Conservation (phyloP, 495 filamentous ascomycete species). For the Lophiotrema nucula region DNA sequence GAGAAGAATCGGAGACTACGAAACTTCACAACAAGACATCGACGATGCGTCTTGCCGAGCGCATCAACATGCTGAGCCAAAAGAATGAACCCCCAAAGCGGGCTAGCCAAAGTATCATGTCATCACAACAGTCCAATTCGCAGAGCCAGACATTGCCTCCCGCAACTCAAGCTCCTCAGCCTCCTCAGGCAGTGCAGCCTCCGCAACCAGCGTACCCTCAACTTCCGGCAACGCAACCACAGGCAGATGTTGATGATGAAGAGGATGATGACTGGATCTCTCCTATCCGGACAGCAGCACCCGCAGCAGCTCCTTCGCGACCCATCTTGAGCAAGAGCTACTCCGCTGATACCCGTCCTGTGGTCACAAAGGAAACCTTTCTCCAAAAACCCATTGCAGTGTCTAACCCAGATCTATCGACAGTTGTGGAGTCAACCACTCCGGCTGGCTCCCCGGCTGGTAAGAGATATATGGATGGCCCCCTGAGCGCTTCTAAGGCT, state of each 20-base stretch:
- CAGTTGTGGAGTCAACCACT: slow-evolving; percentile 56
- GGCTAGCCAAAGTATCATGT: slow-evolving; percentile 3
- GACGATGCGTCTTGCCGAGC: slow-evolving; percentile 85
- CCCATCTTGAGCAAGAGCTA: slow-evolving; percentile 54
- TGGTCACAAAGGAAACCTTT: neutral
- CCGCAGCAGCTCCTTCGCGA: slow-evolving; percentile 13
- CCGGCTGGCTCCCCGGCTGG: slow-evolving; percentile 66
- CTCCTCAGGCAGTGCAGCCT: slow-evolving; percentile 1
- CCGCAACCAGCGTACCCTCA: slow-evolving; percentile 55
- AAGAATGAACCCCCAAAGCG: slow-evolving; percentile 59
- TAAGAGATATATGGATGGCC: slow-evolving; percentile 67
- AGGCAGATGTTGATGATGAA: slow-evolving; percentile 38
- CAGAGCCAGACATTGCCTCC: neutral
- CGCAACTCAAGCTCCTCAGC: neutral
- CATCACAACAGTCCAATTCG: slow-evolving; percentile 6
- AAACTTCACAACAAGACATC: slow-evolving; percentile 80
- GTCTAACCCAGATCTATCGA: slow-evolving; percentile 55
- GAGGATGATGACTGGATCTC: slow-evolving; percentile 78
- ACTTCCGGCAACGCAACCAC: slow-evolving; percentile 43
- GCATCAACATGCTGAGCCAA: slow-evolving; percentile 90
- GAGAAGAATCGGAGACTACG: slow-evolving; percentile 47
- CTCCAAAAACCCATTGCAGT: slow-evolving; percentile 58
- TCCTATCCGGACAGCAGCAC: slow-evolving; percentile 39
- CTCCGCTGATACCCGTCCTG: slow-evolving; percentile 50
- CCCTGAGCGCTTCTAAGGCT: slow-evolving; percentile 82